Percentiles rank a stretch among this genome's conserved stretches.
phyloP scores from a whole-genome alignment of 805 yeast genomes.

The Teunomyces cretensis region DNA sequence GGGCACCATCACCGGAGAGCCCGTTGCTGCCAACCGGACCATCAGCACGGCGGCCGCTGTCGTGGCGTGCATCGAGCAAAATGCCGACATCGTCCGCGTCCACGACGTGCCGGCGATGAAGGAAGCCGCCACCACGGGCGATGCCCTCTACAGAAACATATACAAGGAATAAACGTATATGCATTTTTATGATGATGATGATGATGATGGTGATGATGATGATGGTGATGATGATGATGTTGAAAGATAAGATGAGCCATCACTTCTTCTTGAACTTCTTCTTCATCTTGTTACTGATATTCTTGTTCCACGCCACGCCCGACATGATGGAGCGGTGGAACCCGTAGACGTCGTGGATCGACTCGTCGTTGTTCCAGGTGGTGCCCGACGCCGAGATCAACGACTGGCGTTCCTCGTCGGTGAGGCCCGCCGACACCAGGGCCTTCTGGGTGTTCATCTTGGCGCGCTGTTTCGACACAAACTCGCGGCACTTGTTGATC shows the following conservation, averaged over 20 bases:
- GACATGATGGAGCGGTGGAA: conserved; percentile 45
- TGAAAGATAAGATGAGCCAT: too few species aligned
- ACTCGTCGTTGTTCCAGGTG: conserved; percentile 15
- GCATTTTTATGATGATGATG: too few species aligned
- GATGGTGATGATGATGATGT: too few species aligned
- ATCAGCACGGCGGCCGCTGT: conserved; percentile 76
- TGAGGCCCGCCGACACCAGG: conserved; percentile 33
- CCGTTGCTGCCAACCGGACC: conserved; percentile 59
- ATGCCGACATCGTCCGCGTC: conserved; percentile 80
- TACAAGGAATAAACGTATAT: too few species aligned
- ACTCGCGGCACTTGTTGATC: conserved; percentile 71
- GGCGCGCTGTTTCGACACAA: conserved; percentile 65
- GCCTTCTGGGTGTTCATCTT: conserved; percentile 29
- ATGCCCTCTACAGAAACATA: conserved; percentile 58
- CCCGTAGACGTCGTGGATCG: conserved; percentile 44
- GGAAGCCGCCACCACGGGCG: conserved; percentile 56
- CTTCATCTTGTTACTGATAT: conserved; percentile 54
- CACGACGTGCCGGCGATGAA: conserved; percentile 71
- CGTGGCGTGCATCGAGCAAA: conserved; percentile 69
- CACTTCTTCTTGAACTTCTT: conserved; percentile 19
- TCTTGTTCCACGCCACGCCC: conserved; percentile 65
- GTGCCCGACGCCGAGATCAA: conserved; percentile 20
- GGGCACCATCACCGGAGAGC: conserved; percentile 66
- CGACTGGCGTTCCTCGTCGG: conserved; percentile 38
- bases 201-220: too few species aligned